Evolutionary conservation across 768 basidiomycete genomes (phyloP), one percentile per base, ranked within the genome.

Genomic region (Amanita phalloides): DNA sequence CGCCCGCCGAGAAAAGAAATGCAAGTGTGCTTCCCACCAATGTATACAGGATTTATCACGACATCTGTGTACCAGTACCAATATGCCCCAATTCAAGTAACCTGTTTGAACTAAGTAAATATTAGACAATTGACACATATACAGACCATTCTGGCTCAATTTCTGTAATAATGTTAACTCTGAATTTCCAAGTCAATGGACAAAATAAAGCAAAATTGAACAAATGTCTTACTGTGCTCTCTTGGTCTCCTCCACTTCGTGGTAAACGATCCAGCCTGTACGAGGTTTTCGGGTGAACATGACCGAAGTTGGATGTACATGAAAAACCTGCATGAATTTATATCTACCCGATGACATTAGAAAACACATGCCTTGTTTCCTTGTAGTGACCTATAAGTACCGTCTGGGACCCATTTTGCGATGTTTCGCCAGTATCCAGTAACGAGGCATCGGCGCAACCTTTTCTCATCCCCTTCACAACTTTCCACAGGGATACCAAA

Each of bases 241-340:
- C 57, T 91, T 94, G 0, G 96, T 97, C 66, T 98, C 95, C 60
- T 97, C 86, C 71, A 96, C 83, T 64, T 97, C 93, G 60, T 97
- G 92, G 61, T 85, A 97, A 7, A 99, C 73, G 3, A 99, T 89
- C 90, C 92, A 97, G 6, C 90, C 89, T 1, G 86, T 86, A 21
- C 82, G 77, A 7, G 96, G 89, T 61, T 90, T 93, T 39, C 96
- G 72, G 0, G 91, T 96, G 62, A 98, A 98, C 48, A 97, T 69
- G 6, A 96, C 91, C 1, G 94, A 96, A 6, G 84, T 90, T 1
- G 96, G 95, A 64, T 98, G 95, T 3, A 91, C 86, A 67, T 93
- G 81, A 20, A 99, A 68, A 6, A 81, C 71, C 94, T 97, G 55
- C 4, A 8, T 49, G 11, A 23, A 39, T 48, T 44, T 61, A 51